Base-by-base conservation (phyloP, 2,329 filamentous ascomycete genomes). In the Epichloe gansuensis region DNA sequence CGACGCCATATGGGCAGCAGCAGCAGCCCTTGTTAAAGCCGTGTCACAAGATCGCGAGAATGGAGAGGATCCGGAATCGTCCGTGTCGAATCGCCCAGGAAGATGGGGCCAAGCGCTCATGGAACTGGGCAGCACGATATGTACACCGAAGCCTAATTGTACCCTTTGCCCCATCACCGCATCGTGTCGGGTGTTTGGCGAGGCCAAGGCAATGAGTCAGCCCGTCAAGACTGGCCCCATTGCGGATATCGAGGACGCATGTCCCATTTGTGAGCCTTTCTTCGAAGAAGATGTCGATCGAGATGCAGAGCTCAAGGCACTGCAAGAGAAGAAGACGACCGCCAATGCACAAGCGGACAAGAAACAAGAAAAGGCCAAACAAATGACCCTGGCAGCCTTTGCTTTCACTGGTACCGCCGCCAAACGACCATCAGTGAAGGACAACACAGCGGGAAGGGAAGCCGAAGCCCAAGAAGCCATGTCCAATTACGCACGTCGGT, bases 51-150 rank as follows among this genome's bases (percentile, higher is more conserved):
- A 75, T 51, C 59, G 57, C 1, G 57, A 59, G 0, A 58, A 57
- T 0, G 58, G 55, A 0, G 57, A 56, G 8, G 58, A 54, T 37
- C 5, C 25, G 0, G 54, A 57, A 8, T 57, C 61, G 2, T 61
- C 64, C 5, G 60, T 61, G 0, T 58, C 64, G 23, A 72, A 77
- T 50, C 63, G 75, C 23, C 80, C 81, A 0, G 80, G 80, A 0
- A 65, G 74, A 55, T 83, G 80, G 81, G 81, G 81, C 0, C 81
- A 84, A 60, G 81, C 77, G 0, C 64, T 84, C 28, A 84, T 84
- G 81, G 81, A 84, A 60, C 69, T 84, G 4, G 81, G 81, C 3
- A 82, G 79, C 56, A 84, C 81, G 0, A 62, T 83, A 2, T 84
- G 81, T 58, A 74, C 73, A 6, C 80, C 81, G 0, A 77, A 76